Evolutionary conservation across 2,329 filamentous ascomycete species (phyloP).

Genomic region (Xylaria sp.): DNA sequence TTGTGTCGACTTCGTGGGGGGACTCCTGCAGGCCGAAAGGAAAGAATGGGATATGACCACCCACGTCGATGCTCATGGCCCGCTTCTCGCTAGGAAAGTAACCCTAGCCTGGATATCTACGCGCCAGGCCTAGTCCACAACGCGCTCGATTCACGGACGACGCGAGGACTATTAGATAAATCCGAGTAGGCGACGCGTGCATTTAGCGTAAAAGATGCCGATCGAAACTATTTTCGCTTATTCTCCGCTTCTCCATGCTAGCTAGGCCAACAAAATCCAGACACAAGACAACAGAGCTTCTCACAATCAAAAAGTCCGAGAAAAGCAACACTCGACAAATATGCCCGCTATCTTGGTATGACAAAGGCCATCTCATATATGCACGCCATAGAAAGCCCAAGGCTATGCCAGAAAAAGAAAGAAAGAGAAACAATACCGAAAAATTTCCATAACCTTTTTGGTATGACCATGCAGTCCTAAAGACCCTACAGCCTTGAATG

Average conservation of each 20-base stretch:
- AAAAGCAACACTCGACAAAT: conserved; percentile 8
- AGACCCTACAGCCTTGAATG: conserved; percentile 35
- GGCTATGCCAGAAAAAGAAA: conserved; percentile 17
- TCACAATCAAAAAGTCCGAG: background rate
- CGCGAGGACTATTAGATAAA: background rate
- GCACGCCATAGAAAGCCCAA: conserved; percentile 17
- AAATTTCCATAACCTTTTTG: conserved; percentile 24
- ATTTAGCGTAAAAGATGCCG: background rate
- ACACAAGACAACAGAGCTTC: conserved; percentile 13
- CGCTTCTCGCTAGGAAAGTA: conserved; percentile 9
- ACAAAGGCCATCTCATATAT: conserved; percentile 24
- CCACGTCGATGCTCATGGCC: background rate
- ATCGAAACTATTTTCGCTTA: conserved; percentile 10
- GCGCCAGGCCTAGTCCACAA: background rate
- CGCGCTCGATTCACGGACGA: conserved; percentile 2
- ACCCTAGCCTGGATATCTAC: background rate
- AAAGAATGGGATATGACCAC: background rate
- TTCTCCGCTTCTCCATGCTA: conserved; percentile 10
- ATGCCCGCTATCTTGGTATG: conserved; percentile 17
- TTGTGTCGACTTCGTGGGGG: too few relatives aligned
- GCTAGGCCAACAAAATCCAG: conserved; percentile 12
- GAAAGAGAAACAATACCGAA: conserved; percentile 13
- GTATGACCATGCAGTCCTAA: conserved; percentile 31
- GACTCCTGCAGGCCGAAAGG: too few relatives aligned
- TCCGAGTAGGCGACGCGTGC: background rate